These are phyloP conservation scores for Auricularia sp. DNA, from an alignment of 768 basidiomycete genomes.

Conservation along the genomic window DNA sequence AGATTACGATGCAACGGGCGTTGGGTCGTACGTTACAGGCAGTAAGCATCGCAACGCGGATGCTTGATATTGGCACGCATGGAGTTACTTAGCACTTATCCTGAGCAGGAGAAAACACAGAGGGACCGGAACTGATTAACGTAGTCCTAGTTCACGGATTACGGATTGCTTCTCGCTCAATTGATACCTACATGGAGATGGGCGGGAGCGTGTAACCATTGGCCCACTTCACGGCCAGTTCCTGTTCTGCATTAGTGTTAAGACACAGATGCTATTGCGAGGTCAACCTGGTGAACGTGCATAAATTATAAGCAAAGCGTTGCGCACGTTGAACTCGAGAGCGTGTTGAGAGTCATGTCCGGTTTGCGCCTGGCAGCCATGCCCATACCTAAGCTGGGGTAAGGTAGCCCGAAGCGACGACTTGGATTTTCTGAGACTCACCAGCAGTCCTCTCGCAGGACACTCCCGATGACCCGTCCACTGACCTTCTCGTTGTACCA, in stretches of 20 bases:
- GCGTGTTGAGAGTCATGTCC: neutral
- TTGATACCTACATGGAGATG: no score
- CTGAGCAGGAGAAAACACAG: no score
- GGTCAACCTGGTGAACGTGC: neutral
- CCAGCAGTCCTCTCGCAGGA: neutral
- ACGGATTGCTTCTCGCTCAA: no score
- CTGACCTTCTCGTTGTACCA: neutral
- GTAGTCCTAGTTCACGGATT: no score
- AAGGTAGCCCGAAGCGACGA: neutral
- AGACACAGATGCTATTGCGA: neutral
- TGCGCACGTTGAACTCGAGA: neutral
- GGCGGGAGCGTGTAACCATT: neutral
- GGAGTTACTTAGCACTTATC: no score
- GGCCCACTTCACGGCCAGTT: neutral
- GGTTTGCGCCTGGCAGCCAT: neutral
- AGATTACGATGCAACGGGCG: no score
- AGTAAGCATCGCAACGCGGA: no score
- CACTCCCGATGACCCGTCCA: neutral
- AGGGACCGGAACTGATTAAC: no score
- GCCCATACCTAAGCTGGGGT: neutral
- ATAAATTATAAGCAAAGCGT: neutral
- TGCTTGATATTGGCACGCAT: no score
- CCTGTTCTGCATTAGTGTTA: neutral
- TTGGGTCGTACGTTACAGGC: no score
- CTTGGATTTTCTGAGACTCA: neutral